Base-by-base conservation (phyloP, 2,329 filamentous ascomycete species). In the Blumeria hordei region DNA sequence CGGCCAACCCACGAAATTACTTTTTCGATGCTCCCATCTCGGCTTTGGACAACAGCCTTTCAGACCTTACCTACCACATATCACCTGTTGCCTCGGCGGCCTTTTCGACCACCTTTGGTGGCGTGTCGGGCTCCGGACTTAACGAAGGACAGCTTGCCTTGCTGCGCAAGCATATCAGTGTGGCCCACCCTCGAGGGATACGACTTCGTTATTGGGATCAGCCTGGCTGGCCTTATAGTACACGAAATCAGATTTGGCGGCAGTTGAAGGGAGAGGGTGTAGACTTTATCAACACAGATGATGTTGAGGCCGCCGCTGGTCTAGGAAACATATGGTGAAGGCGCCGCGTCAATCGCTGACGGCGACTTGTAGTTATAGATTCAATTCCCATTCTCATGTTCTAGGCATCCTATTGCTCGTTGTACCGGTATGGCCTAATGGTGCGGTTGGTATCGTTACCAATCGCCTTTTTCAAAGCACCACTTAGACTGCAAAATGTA, bases 221-320 rank as follows among this genome's bases (percentile, higher is more conserved):
- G 34, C 78, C 78, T 0, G 65, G 63, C 8, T 80, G 77, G 77
- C 77, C 77, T 2, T 62, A 74, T 4, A 67, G 67, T 33, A 63
- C 72, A 34, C 67, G 77, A 51, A 74, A 80, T 62, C 68, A 68
- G 32, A 66, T 81, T 6, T 81, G 78, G 77, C 67, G 71, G 50
- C 65, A 70, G 1, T 62, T 81, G 50, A 63, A 73, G 28, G 64
- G 68, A 9, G 74, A 77, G 59, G 77, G 75, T 0, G 74, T 76
- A 3, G 77, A 79, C 62, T 65, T 80, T 53, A 62, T 82, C 51
- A 81, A 79, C 63, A 75, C 74, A 10, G 78, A 81, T 64, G 74
- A 81, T 62, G 61, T 81, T 51, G 58, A 57, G 36, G 61, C 59
- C 43, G 62, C 61, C 6, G 59, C 61, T 16, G 60, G 60, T 9